Conservation (phyloP, 805 yeast genomes). For the Nakazawaea ernobii region DNA sequence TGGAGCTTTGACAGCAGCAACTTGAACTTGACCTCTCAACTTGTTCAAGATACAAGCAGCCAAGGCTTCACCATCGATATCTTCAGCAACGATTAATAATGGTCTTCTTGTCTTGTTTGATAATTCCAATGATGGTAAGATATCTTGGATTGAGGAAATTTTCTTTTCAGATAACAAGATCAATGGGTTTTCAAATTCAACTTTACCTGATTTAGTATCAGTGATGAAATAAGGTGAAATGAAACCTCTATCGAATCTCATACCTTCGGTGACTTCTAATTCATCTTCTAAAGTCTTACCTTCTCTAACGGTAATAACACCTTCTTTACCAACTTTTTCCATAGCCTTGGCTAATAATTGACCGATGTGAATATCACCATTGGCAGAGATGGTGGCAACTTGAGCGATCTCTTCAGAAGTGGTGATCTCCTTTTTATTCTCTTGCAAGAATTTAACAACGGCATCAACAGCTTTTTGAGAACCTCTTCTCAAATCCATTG, state of each 20-base stretch:
- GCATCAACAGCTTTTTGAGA: conserved; percentile 95
- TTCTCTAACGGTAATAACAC: conserved; percentile 96
- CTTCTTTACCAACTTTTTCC: conserved; percentile 99
- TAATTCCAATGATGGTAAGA: conserved; percentile 87
- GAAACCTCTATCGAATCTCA: conserved; percentile 97
- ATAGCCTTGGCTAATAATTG: conserved; percentile 86
- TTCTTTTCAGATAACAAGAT: conserved; percentile 87
- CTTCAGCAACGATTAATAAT: conserved; percentile 88
- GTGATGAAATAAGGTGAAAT: conserved; percentile 96
- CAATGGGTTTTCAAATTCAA: conserved; percentile 92
- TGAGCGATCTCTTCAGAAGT: conserved; percentile 94
- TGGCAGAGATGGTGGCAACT: conserved; percentile 96
- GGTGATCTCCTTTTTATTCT: conserved; percentile 88
- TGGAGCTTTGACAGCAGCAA: conserved; percentile 96
- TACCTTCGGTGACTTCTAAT: conserved; percentile 95
- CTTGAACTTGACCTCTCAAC: conserved; percentile 97
- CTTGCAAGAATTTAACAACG: conserved; percentile 76
- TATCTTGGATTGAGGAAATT: conserved; percentile 82
- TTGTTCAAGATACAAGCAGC: conserved; percentile 97
- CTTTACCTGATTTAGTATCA: conserved; percentile 87
- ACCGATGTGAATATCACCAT: conserved; percentile 93
- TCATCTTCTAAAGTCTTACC: conserved; percentile 97
- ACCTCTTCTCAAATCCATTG: conserved; percentile 97
- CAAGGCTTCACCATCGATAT: conserved; percentile 95
- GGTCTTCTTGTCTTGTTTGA: conserved; percentile 94